Percentiles rank a stretch among this genome's conserved stretches.
phyloP scores from a whole-genome alignment of 352 stramenopile species.

The Pythium aquatile region DNA sequence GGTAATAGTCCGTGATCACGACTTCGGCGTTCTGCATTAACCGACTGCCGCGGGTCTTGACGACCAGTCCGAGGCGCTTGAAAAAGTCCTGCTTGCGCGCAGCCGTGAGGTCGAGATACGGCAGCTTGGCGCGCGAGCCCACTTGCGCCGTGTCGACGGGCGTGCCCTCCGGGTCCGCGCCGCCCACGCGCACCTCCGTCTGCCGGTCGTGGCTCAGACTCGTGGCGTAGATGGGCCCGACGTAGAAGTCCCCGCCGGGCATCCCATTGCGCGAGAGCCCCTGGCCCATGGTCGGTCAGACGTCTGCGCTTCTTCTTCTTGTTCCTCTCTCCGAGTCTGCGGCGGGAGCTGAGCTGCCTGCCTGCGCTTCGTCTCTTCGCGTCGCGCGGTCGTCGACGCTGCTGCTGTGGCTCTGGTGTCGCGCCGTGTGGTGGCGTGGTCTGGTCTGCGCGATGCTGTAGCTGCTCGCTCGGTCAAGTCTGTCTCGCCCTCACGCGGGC shows the following conservation, averaged over 20 bases:
- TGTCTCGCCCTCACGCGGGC: constrained; percentile 3
- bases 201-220: constrained; percentile 84
- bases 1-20: constrained; percentile 76
- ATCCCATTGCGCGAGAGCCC: constrained; percentile 55
- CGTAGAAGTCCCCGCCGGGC: constrained; percentile 76
- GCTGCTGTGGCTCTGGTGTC: not conserved
- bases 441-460: not conserved
- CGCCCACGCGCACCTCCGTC: constrained; percentile 75
- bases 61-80: constrained; percentile 71
- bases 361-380: constrained; percentile 6
- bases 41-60: constrained; percentile 82
- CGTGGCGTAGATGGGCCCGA: constrained; percentile 79
- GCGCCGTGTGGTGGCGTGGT: constrained; percentile 6
- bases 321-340: not conserved
- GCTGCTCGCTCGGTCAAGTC: not conserved
- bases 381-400: constrained; percentile 2
- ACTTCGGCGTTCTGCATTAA: constrained; percentile 85
- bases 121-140: constrained; percentile 60
- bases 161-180: constrained; percentile 31
- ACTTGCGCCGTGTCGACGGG: constrained; percentile 61
- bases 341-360: not conserved
- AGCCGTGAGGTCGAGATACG: constrained; percentile 57
- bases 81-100: constrained; percentile 75
- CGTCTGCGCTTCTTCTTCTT: not conserved
- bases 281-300: constrained; percentile 48